Evolutionary conservation across 192 early-diverging fungal species (phyloP), one percentile per base, ranked within the genome.

Genomic region (Radiomyces spectabilis): DNA sequence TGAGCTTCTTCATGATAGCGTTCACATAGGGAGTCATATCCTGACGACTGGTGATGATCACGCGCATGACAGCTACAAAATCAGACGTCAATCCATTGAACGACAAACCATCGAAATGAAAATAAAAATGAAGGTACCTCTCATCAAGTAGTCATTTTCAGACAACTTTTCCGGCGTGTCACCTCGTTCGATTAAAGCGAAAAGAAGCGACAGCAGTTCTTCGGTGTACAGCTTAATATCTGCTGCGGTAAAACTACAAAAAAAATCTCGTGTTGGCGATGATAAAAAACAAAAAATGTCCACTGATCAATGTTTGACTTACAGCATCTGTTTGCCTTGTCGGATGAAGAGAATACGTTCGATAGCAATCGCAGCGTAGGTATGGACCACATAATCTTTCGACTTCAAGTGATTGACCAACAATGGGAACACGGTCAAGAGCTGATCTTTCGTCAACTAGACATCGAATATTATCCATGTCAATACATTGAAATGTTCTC

Each of bases 101-200:
- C 7, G 19, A 39, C 12, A 33, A n/a, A 51, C 16, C 15, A 44
- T 24, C 6, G 7, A 41, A 7, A 16, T 27, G 10, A 27, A 59
- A 24, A 51, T 16, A 40, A 51, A 13, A 49, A 4, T 53, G 38
- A 61, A 61, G 22, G 8, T 67, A 85, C 87, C 71, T 69, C 90
- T 92, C 89, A 99, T 99, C 54, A 93, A 55, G 54, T 94, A 94
- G 68, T 96, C 93, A 62, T 97, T 97, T 59, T 97, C 96, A 0
- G 96, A 92, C 57, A 99, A 69, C 65, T 93, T 94, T 51, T 89
- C 90, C 1, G 96, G 91, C 19, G 88, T 85, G 37, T 80, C 78
- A 13, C 80, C 86, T 50, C 68, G 69, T 52, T 88, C 87, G 45
- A 98, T 82, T 25, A 86, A 63, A 7, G 74, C 75, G 63, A 95